Evolutionary conservation across 208 protist species (phyloP).

Genomic region (Naegleria lovaniensis): DNA sequence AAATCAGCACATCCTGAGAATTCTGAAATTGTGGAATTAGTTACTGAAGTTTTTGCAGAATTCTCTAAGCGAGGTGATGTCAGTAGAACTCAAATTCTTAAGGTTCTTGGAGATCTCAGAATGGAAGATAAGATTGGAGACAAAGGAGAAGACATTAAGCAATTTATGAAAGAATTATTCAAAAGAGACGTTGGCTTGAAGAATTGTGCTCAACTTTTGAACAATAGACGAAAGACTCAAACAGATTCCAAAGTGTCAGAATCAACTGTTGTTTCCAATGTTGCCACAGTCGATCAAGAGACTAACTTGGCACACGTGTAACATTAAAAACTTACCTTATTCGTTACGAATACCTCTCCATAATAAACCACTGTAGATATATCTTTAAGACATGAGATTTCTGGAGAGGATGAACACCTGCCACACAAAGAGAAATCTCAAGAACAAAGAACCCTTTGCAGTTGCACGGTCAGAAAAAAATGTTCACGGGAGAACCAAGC

Average conservation of each 20-base stretch:
- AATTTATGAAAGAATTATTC: slow-evolving; percentile 7
- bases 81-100: not conserved
- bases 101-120: not conserved
- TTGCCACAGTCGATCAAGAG: too few species aligned
- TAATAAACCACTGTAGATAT: too few species aligned
- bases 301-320: too few species aligned
- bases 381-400: too few species aligned
- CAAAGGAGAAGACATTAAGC: not conserved
- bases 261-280: too few species aligned
- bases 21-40: not conserved
- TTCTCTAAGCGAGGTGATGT: not conserved
- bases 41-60: not conserved
- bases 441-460: too few species aligned
- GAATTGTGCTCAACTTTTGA: not conserved
- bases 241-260: not conserved
- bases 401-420: too few species aligned
- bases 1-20: not conserved
- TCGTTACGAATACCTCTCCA: too few species aligned
- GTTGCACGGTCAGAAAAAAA: too few species aligned
- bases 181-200: not conserved
- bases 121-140: not conserved
- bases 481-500: too few species aligned
- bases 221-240: not conserved
- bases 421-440: too few species aligned
- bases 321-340: too few species aligned